A percentile compares a stretch with the other conserved stretches of the same genome.
Evolutionary conservation across 768 basidiomycete genomes (phyloP).

Genomic region (Lactarius hatsudake): DNA sequence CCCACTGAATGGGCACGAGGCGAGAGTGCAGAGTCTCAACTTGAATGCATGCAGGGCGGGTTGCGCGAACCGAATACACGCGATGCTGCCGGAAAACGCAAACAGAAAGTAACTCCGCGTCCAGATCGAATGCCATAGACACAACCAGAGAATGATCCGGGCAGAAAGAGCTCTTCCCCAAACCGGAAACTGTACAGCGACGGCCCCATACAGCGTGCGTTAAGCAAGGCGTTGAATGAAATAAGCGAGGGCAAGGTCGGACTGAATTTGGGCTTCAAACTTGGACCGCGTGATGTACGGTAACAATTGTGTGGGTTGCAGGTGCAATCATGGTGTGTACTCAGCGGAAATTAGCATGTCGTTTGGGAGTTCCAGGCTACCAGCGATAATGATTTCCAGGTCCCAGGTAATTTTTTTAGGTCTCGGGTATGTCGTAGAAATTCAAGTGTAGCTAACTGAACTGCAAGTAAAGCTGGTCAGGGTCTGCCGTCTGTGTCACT

Average conservation of each 20-base stretch:
- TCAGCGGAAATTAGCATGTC: not conserved
- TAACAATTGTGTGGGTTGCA: not conserved
- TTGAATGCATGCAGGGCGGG: no score
- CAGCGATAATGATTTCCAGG: not conserved
- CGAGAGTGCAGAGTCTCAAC: not conserved
- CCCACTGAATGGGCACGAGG: not conserved
- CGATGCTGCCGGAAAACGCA: not conserved
- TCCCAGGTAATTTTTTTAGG: not conserved
- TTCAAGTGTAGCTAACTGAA: not conserved
- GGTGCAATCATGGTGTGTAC: not conserved
- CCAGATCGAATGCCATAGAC: not conserved
- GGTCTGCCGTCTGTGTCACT: not conserved
- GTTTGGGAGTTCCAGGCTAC: not conserved
- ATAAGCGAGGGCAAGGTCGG: not conserved
- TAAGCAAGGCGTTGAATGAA: not conserved
- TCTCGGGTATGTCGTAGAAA: not conserved
- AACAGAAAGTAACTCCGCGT: not conserved
- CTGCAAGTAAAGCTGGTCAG: not conserved
- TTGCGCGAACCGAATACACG: not conserved
- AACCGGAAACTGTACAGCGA: no score
- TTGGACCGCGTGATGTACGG: not conserved
- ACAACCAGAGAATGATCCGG: not conserved
- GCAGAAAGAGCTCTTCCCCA: not conserved
- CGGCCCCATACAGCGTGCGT: not conserved
- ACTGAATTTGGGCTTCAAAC: not conserved